Base-by-base conservation (phyloP, 208 protist species). In the Leishmania braziliensis region DNA sequence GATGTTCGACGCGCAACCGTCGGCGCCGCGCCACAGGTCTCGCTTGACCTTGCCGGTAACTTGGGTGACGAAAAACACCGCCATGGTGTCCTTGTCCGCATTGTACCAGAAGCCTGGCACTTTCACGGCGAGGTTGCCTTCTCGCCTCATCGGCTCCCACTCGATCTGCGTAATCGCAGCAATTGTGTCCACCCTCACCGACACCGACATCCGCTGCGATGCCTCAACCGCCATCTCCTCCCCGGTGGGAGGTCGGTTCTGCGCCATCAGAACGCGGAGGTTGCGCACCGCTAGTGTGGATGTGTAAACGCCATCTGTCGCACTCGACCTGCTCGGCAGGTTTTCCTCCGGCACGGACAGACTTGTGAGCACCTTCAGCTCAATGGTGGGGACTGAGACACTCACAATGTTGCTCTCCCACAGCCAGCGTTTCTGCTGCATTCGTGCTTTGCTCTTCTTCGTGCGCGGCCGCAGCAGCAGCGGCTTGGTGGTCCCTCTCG, bases 391-490 rank as follows among this genome's bases (percentile, higher is more conserved):
- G 33, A 95, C 75, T 26, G 88, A 65, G 5, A 91, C 80, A 63
- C 91, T 95, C n/a, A 89, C 53, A 62, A 97, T 92, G 66, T 82
- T 86, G 68, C 91, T 90, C 79, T 95, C 91, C 54, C 86, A 90
- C 20, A 91, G 84, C 95, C 95, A 97, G 16, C 87, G 91, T 83
- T 95, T 96, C 86, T 96, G 93, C 70, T 93, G 90, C 16, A 72
- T 87, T 36, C 95, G 91, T 6, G 73, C 88, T 16, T 83, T 86
- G 77, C 94, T 97, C 72, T 87, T 91, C 66, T 83, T 81, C 0
- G 51, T 51, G 46, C 51, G 79, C 48, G 79, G 82, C 14, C 78
- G 70, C 78, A 82, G 77, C 72, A 79, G 66, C 33, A 79, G 26
- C 51, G 60, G 71, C 54, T 53, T 62, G 56, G 74, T n/a, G 4